A percentile compares a stretch with the other conserved stretches of the same genome.
These are phyloP conservation scores for Clarireedia hainanense DNA, from an alignment of 2,329 filamentous ascomycete genomes.

Conservation along the genomic window DNA sequence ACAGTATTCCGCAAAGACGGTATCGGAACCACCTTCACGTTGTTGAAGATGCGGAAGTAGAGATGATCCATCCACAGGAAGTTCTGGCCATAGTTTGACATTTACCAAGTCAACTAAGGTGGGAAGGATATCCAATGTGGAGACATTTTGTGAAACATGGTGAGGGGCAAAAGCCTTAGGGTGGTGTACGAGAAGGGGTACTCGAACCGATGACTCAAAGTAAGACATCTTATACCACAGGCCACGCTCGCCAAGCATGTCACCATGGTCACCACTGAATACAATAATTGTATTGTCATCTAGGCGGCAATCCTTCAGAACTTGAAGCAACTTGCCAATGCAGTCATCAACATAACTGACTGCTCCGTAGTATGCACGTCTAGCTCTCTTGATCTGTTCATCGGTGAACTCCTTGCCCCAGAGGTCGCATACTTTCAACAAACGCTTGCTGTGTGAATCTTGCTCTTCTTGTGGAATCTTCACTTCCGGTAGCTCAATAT, in stretches of 20 bases:
- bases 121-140: slow-evolving; percentile 82
- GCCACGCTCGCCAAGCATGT: slow-evolving; percentile 89
- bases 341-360: slow-evolving; percentile 93
- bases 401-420: slow-evolving; percentile 77
- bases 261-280: slow-evolving; percentile 89
- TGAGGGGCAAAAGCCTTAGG: slow-evolving; percentile 68
- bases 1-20: slow-evolving; percentile 91
- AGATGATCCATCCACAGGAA: slow-evolving; percentile 83
- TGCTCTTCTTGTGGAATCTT: slow-evolving; percentile 72
- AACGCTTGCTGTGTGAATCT: slow-evolving; percentile 78
- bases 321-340: slow-evolving; percentile 72
- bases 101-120: slow-evolving; percentile 81
- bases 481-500: slow-evolving; percentile 76
- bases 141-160: slow-evolving; percentile 76
- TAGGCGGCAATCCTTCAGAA: slow-evolving; percentile 70
- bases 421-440: slow-evolving; percentile 80
- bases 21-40: slow-evolving; percentile 61
- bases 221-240: slow-evolving; percentile 99
- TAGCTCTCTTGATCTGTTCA: slow-evolving; percentile 77
- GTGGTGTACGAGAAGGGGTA: slow-evolving; percentile 78
- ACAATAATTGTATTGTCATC: slow-evolving; percentile 83
- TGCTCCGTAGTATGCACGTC: slow-evolving; percentile 85
- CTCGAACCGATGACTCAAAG: slow-evolving; percentile 84
- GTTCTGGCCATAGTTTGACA: slow-evolving; percentile 55
- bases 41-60: slow-evolving; percentile 71